Conservation (phyloP, 495 filamentous ascomycete genomes). For the Collariella sp. region DNA sequence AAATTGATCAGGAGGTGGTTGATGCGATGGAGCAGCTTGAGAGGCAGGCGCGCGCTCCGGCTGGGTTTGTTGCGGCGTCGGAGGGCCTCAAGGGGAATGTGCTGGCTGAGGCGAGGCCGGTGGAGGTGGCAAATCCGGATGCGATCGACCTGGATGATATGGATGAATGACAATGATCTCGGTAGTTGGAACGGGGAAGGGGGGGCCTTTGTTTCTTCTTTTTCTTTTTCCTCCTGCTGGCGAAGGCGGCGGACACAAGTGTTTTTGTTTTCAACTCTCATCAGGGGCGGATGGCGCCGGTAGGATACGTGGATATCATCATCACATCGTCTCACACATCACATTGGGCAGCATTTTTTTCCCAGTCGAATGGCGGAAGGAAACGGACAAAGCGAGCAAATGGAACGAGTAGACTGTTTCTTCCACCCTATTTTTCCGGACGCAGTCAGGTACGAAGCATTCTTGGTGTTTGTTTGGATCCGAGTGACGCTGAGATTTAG, state of each 20-base stretch:
- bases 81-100: slow-evolving; percentile 70
- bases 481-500: not conserved
- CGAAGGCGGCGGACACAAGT: not conserved
- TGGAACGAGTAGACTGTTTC: not conserved
- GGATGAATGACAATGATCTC: slow-evolving; percentile 34
- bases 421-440: not conserved
- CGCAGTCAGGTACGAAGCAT: not conserved
- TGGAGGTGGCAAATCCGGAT: slow-evolving; percentile 69
- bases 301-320: not conserved
- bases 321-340: not conserved
- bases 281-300: not conserved
- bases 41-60: slow-evolving; percentile 76
- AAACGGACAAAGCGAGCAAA: not conserved
- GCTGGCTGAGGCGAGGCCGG: slow-evolving; percentile 21
- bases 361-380: not conserved
- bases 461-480: not conserved
- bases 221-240: not conserved
- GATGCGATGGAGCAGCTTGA: slow-evolving; percentile 93
- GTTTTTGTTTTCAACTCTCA: not conserved
- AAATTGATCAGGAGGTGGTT: slow-evolving; percentile 45
- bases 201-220: not conserved
- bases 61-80: slow-evolving; percentile 84
- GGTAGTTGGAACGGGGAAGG: not conserved
- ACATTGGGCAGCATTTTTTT: not conserved
- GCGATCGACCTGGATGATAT: slow-evolving; percentile 75